Evolutionary conservation across 257 asterid genomes (phyloP).

Genomic region (Plantago major): DNA sequence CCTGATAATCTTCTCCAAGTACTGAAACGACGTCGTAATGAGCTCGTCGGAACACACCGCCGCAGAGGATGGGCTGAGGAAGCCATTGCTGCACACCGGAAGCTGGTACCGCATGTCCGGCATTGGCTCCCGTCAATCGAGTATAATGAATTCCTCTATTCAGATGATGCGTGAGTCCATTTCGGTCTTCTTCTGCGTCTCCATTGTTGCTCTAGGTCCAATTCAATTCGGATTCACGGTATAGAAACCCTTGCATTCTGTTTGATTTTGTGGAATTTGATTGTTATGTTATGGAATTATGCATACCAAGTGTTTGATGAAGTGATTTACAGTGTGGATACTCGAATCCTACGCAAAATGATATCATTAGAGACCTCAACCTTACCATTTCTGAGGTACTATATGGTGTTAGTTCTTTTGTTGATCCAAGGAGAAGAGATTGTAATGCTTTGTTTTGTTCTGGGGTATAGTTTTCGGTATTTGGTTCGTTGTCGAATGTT

Average conservation of each 20-base stretch:
- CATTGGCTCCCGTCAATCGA: slow-evolving; percentile 57
- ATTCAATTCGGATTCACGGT: slow-evolving; percentile 77
- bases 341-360: slow-evolving; percentile 76
- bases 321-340: slow-evolving; percentile 56
- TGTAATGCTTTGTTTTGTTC: neutral
- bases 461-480: slow-evolving; percentile 54
- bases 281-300: neutral
- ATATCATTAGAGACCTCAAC: slow-evolving; percentile 54
- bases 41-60: slow-evolving; percentile 26
- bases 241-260: neutral
- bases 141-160: slow-evolving; percentile 55
- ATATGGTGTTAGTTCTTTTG: too few species aligned
- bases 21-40: slow-evolving; percentile 17
- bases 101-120: slow-evolving; percentile 83
- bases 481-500: slow-evolving; percentile 85
- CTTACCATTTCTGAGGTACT: slow-evolving; percentile 73
- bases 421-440: too few species aligned
- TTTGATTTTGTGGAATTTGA: neutral
- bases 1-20: too few species aligned
- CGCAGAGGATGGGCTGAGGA: slow-evolving; percentile 72
- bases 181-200: slow-evolving; percentile 69
- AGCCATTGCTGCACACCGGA: slow-evolving; percentile 81
- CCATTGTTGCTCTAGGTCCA: slow-evolving; percentile 75
- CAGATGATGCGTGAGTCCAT: slow-evolving; percentile 58
- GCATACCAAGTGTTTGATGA: neutral